Percentiles rank a stretch among this genome's conserved stretches.
Conservation (phyloP, 371 early-diverging fungal genomes). For the Mucor piriformis region DNA sequence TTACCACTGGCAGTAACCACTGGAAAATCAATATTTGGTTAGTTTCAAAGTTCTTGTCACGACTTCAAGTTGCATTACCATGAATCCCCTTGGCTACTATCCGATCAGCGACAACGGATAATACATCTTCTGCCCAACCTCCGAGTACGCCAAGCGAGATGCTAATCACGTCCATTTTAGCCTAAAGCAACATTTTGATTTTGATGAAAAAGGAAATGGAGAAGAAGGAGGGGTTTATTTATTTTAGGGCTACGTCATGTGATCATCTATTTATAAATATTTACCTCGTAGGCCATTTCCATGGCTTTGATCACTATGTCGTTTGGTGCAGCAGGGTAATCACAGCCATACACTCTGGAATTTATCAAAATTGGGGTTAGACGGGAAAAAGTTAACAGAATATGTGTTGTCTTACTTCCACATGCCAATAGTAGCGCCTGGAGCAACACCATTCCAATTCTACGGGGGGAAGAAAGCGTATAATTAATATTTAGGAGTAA, state of each 20-base stretch:
- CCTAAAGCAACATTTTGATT: slow-evolving; percentile 24
- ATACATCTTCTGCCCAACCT: slow-evolving; percentile 39
- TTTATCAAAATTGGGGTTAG: not conserved
- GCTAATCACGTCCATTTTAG: slow-evolving; percentile 29
- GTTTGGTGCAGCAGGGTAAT: slow-evolving; percentile 31
- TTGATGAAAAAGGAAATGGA: not conserved
- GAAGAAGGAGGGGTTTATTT: not conserved
- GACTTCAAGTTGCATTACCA: slow-evolving; percentile 30
- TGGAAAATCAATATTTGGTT: no score
- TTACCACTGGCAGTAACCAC: slow-evolving; percentile 68
- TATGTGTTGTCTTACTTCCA: slow-evolving; percentile 32
- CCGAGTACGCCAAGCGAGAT: slow-evolving; percentile 28
- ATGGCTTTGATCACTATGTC: slow-evolving; percentile 72
- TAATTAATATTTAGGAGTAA: not conserved
- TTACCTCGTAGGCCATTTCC: slow-evolving; percentile 62
- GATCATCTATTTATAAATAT: slow-evolving; percentile 2
- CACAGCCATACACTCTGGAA: slow-evolving; percentile 33
- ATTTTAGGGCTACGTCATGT: not conserved
- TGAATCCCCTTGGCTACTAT: slow-evolving; percentile 33
- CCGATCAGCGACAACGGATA: slow-evolving; percentile 36
- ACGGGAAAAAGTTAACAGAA: not conserved
- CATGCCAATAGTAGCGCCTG: slow-evolving; percentile 52
- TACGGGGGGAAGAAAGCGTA: slow-evolving; percentile 9
- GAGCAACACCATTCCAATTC: slow-evolving; percentile 63
- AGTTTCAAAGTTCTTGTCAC: no score